phyloP scores from a whole-genome alignment of 2,329 filamentous ascomycete genomes.

The Fusarium xyrophilum region DNA sequence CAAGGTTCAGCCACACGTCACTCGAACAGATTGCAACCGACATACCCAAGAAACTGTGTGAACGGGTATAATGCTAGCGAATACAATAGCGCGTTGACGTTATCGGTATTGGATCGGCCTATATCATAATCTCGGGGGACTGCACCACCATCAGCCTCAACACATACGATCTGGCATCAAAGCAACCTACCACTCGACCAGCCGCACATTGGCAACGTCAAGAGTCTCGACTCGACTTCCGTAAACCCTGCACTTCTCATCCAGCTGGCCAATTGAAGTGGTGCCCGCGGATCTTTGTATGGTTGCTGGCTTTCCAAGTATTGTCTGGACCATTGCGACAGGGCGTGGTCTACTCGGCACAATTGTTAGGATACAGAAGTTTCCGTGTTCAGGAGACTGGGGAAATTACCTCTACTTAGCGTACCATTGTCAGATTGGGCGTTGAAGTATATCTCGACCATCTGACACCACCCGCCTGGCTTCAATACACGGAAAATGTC shows the following conservation, averaged over 20 bases:
- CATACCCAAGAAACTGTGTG: conserved; percentile 57
- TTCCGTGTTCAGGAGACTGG: background rate
- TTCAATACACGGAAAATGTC: conserved; percentile 77
- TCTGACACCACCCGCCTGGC: conserved; percentile 83
- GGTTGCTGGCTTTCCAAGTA: conserved; percentile 69
- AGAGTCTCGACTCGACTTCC: conserved; percentile 69
- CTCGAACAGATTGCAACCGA: background rate
- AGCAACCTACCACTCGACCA: conserved; percentile 68
- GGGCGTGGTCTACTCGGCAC: conserved; percentile 62
- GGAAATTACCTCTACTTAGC: conserved; percentile 64
- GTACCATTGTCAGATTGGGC: conserved; percentile 85
- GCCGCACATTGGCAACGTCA: conserved; percentile 71
- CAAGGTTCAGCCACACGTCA: conserved; percentile 2
- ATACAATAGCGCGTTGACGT: conserved; percentile 60
- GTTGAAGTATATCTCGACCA: conserved; percentile 87
- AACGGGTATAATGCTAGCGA: conserved; percentile 65
- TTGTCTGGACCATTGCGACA: conserved; percentile 70
- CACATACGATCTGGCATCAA: background rate
- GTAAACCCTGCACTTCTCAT: conserved; percentile 70
- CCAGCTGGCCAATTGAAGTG: conserved; percentile 64
- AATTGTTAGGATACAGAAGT: conserved; percentile 9
- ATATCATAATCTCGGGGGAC: conserved; percentile 61
- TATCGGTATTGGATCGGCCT: conserved; percentile 60
- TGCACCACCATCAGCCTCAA: conserved; percentile 39
- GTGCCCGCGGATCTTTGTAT: conserved; percentile 70